These are phyloP conservation scores for Urochloa ruziziensis DNA, from an alignment of 176 grass and related monocot species.

Conservation along the genomic window DNA sequence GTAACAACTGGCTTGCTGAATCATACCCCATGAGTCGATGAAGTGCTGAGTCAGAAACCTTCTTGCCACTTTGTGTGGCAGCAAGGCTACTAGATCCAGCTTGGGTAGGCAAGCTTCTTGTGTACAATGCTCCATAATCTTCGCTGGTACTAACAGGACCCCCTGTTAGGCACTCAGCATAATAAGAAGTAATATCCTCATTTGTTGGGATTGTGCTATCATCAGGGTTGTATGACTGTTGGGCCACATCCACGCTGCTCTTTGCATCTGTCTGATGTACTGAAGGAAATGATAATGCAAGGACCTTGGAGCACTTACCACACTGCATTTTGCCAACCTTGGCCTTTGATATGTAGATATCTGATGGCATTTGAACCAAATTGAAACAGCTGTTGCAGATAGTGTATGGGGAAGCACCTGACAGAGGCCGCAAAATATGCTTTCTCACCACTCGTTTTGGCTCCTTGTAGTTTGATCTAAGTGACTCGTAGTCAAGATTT, in stretches of 20 bases:
- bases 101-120: conserved; percentile 51
- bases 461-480: conserved; percentile 47
- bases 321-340: conserved; percentile 69
- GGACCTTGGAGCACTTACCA: conserved; percentile 64
- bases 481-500: conserved; percentile 42
- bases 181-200: conserved; percentile 34
- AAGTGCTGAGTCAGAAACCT: conserved; percentile 48
- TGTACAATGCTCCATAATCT: conserved; percentile 40
- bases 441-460: conserved; percentile 45
- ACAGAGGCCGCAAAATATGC: conserved; percentile 72
- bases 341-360: conserved; percentile 63
- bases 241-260: conserved; percentile 4
- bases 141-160: conserved; percentile 37
- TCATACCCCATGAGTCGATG: conserved; percentile 94
- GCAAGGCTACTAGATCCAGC: conserved; percentile 22
- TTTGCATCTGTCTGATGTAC: neutral
- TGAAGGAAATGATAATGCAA: conserved; percentile 64
- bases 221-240: neutral
- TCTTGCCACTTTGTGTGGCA: conserved; percentile 32
- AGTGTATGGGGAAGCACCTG: conserved; percentile 68
- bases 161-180: neutral
- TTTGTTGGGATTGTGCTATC: neutral
- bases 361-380: conserved; percentile 79
- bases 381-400: conserved; percentile 72
- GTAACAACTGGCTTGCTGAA: conserved; percentile 84